Base-by-base conservation (phyloP, 805 yeast genomes). In the Cyberlindnera veronae region DNA sequence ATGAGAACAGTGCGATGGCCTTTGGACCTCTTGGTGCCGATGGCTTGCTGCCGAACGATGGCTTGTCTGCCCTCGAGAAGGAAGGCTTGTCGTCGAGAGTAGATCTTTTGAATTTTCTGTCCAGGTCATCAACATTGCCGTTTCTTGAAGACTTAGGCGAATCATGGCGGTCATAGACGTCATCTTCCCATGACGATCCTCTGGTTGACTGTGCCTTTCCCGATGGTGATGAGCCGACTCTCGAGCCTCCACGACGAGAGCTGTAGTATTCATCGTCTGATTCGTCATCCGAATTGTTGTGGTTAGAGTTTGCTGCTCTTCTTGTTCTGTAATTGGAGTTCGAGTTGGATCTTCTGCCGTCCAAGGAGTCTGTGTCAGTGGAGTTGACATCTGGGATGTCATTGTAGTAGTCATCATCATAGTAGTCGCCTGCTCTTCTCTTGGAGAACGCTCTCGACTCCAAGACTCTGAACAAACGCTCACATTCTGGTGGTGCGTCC, bases 401-500 rank as follows among this genome's bases (percentile, higher is more conserved):
- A 56, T 81, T 77, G 58, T 80, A 84, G 55, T 77, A 77, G 42
- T 81, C 79, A 37, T 72, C 75, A 32, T 72, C 76, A 44, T 70
- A 71, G 29, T 51, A 53, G 32, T 68, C 76, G 9, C 68, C 68
- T 5, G 53, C 38, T 41, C 72, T 67, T 57, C 76, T 69, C 60
- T 71, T 72, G 48, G 74, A 74, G 71, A 91, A 93, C 1, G 88
- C 95, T 51, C 90, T 75, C 22, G 93, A 79, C 49, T 89, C 91
- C 48, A 91, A 72, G 13, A 91, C 84, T 55, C 95, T 75, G 78
- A 88, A 80, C 49, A 91, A 72, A 5, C 93, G 75, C 48, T 89
- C 97, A 51, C 89, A 84, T 10, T 84, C 89, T 21, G 96, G 88
- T 3, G 98, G 98, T 3, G 96, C 77, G 34, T 88, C 91, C n/a